Percentiles rank a stretch among this genome's conserved stretches.
Evolutionary conservation across 306 rosid genomes (phyloP).

Genomic region (Vigna trinervia): DNA sequence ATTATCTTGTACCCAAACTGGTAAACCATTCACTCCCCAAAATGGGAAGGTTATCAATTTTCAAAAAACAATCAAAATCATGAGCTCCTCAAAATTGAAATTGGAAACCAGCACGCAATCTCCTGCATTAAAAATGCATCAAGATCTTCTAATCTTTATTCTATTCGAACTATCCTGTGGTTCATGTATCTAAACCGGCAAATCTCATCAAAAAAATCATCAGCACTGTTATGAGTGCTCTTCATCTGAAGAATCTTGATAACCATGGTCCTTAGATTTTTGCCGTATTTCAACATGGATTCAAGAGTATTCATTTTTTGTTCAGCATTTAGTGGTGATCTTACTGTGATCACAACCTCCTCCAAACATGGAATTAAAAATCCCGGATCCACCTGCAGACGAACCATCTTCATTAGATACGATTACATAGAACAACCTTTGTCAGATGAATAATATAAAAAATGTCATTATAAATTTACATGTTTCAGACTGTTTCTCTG

Average conservation of each 20-base stretch:
- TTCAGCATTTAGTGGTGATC: slow-evolving; percentile 95
- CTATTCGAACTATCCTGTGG: slow-evolving; percentile 70
- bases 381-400: slow-evolving; percentile 68
- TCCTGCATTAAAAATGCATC: slow-evolving; percentile 13
- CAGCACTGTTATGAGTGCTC: slow-evolving; percentile 86
- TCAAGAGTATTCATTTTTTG: slow-evolving; percentile 93
- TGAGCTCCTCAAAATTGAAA: slow-evolving; percentile 28
- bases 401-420: slow-evolving; percentile 22
- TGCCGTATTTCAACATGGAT: slow-evolving; percentile 79
- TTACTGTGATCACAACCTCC: slow-evolving; percentile 77
- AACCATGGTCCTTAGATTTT: slow-evolving; percentile 69
- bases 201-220: slow-evolving; percentile 92
- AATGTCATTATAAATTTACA: slow-evolving; percentile 48
- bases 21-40: background rate
- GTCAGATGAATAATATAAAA: slow-evolving; percentile 7
- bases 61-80: slow-evolving; percentile 13
- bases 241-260: slow-evolving; percentile 96
- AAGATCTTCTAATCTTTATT: slow-evolving; percentile 48
- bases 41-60: slow-evolving; percentile 6
- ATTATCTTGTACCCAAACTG: background rate
- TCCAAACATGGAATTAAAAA: slow-evolving; percentile 85
- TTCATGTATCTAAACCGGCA: slow-evolving; percentile 80
- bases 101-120: slow-evolving; percentile 35
- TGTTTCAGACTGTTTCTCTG: slow-evolving; percentile 87
- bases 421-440: background rate